Evolutionary conservation across 2,329 filamentous ascomycete species (phyloP), one percentile per base, ranked within the genome.

Genomic region (Aotearoamyces nothofagi): DNA sequence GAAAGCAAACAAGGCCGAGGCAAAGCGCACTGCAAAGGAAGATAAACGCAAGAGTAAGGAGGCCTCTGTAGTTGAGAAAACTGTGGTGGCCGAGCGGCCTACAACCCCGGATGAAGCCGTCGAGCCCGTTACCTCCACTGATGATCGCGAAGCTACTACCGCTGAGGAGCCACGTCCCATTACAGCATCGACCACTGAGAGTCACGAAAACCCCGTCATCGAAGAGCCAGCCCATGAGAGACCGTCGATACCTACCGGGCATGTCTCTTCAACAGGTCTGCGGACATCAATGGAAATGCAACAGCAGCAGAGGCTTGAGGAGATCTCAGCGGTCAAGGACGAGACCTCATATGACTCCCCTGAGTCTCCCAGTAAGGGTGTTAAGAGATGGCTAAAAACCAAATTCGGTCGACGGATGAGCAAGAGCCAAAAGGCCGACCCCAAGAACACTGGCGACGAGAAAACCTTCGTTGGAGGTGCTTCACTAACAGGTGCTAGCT

Each of bases 361-460:
- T 5, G 4, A 5, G 6, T 11, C 3, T 12, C 19, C 51, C 27
- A 34, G 24, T 17, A 26, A 28, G 24, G 59, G 57, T 34, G 58
- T 67, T 24, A 68, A 59, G 39, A 57, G 55, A 22, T 71, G 67
- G 67, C 53, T 72, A 30, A 69, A 63, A 45, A 62, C 59, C 14
- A 62, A 58, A 5, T 63, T 71, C 35, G 58, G 56, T 0, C 52
- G 54, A n/a, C 38, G 45, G 10, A 26, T 33, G n/a, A 43, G 37
- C 24, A 43, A 34, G 17, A 19, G 34, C 4, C 41, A 44, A 19
- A 43, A 40, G 24, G 28, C 26, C 12, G 17, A 23, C 29, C 9
- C 37, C 35, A 6, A 32, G 35, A 31, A 17, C 10, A 22, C 17
- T 5, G 30, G 15, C 3, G 20, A 16, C 10, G 32, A 53, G 26